These are phyloP conservation scores for Firmiana major DNA, from an alignment of 345 rosid species.

Conservation along the genomic window DNA sequence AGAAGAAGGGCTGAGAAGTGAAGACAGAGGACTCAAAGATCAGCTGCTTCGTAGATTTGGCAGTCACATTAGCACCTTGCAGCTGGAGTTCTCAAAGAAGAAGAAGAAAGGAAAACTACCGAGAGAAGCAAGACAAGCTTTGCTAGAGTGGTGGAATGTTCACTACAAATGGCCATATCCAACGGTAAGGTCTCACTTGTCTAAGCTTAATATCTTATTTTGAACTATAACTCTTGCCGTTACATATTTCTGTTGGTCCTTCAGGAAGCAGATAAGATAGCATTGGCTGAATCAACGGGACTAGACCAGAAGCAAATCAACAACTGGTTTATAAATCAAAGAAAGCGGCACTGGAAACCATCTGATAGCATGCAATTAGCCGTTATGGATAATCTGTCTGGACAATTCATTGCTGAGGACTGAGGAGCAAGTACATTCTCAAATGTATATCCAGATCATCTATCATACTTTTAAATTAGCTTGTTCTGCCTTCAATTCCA, in stretches of 20 bases:
- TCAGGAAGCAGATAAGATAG: slow-evolving; percentile 69
- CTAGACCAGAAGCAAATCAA: slow-evolving; percentile 85
- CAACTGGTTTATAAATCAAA: slow-evolving; percentile 87
- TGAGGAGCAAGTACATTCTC: slow-evolving; percentile 29
- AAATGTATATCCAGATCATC: slow-evolving; percentile 1
- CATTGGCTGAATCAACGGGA: slow-evolving; percentile 69
- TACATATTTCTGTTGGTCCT: background rate
- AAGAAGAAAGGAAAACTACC: slow-evolving; percentile 87
- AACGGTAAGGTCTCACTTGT: no score
- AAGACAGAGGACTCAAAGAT: slow-evolving; percentile 65
- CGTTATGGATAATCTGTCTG: slow-evolving; percentile 54
- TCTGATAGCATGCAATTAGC: slow-evolving; percentile 68
- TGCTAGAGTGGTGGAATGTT: slow-evolving; percentile 72
- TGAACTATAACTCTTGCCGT: no score
- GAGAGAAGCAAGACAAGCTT: slow-evolving; percentile 67
- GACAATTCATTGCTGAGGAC: slow-evolving; percentile 53
- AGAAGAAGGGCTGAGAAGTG: slow-evolving; percentile 43
- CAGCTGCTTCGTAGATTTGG: slow-evolving; percentile 60
- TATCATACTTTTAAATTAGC: background rate
- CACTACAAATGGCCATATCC: slow-evolving; percentile 91
- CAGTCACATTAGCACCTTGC: slow-evolving; percentile 65
- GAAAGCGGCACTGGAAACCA: slow-evolving; percentile 89
- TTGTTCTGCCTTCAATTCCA: background rate
- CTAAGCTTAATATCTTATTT: no score
- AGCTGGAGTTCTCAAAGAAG: slow-evolving; percentile 75